Base-by-base conservation (phyloP, 2,329 filamentous ascomycete species). In the Colletotrichum sp. region DNA sequence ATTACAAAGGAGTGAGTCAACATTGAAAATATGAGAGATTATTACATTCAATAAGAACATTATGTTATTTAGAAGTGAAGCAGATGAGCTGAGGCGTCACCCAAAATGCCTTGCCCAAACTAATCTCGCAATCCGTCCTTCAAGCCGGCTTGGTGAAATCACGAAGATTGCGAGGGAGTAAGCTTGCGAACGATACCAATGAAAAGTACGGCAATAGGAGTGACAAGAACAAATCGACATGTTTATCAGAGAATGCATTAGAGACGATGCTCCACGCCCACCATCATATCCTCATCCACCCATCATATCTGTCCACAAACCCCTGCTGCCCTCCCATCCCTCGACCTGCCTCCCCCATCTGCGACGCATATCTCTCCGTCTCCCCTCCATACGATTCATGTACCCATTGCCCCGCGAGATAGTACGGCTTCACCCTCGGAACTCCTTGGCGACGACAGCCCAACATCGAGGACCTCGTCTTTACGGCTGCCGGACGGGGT, bases 61-160 rank as follows among this genome's bases (percentile, higher is more conserved):
- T 28, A 28, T 28, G 28, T 8, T 28, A 8, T 28, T 28, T 28
- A n/a, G n/a, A n/a, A n/a, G 36, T 43, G 36, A 43, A 18, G 16
- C 16, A 43, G 2, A 43, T n/a, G 1, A 48, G 18, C 18, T 48
- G 9, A 12, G 2, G 3, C 39, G 2, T n/a, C 2, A 2, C n/a
- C 43, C 10, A 2, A 13, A 22, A 48, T 3, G 43, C 10, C n/a
- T 2, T 7, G n/a, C 43, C 43, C 9, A 7, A 48, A 22, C 43
- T 48, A 7, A 0, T 13, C 10, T 48, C n/a, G n/a, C 6, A 12
- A 0, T 22, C 43, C 9, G 3, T 22, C n/a, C 43, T 4, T 22
- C n/a, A 22, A 22, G 3, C 43, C 1, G 18, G 10, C 6, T 13
- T 48, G 43, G 3, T n/a, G 9, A 12, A 48, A 22, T 22, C 43